These are phyloP conservation scores for Neonectria punicea DNA, from an alignment of 2,329 filamentous ascomycete species.

Conservation along the genomic window DNA sequence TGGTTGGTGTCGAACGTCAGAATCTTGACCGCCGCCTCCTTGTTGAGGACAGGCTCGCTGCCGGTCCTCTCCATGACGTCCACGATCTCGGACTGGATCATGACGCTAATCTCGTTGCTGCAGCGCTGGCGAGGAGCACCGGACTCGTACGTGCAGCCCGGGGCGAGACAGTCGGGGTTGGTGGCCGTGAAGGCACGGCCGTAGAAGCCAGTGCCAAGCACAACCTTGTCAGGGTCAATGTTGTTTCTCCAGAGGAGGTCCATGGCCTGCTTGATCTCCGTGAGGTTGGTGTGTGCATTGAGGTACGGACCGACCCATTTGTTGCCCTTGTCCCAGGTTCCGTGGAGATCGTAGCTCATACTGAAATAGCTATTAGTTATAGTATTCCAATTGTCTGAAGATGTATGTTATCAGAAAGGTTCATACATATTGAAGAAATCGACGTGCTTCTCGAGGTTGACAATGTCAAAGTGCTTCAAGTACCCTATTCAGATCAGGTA, in stretches of 20 bases:
- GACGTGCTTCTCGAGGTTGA: constrained; percentile 26
- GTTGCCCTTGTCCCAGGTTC: constrained; percentile 7
- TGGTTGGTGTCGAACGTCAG: constrained; percentile 4
- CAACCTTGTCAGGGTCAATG: constrained; percentile 15
- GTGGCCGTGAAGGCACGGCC: constrained; percentile 26
- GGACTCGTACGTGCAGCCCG: constrained; percentile 21
- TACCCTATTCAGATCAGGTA: constrained; percentile 33
- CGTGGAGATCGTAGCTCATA: constrained; percentile 25
- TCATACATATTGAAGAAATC: constrained; percentile 14
- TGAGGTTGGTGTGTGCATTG: constrained; percentile 30
- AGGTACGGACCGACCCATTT: constrained; percentile 12
- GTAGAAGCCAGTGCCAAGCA: constrained; percentile 24
- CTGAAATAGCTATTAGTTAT: too few species aligned
- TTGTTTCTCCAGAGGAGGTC: constrained; percentile 28
- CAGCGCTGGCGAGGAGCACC: constrained; percentile 2
- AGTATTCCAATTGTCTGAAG: too few species aligned
- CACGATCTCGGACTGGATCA: too few species aligned
- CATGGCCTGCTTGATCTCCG: constrained; percentile 15
- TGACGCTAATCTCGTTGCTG: neutral
- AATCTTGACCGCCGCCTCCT: constrained; percentile 18
- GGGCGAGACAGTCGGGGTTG: neutral
- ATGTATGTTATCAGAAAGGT: too few species aligned
- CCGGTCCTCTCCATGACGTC: too few species aligned
- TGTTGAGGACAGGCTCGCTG: neutral
- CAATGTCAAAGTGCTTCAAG: constrained; percentile 40